Percentiles rank a stretch among this genome's conserved stretches.
These are phyloP conservation scores for Grigorovia transvaalensis DNA, from an alignment of 805 yeast genomes.

Conservation along the genomic window DNA sequence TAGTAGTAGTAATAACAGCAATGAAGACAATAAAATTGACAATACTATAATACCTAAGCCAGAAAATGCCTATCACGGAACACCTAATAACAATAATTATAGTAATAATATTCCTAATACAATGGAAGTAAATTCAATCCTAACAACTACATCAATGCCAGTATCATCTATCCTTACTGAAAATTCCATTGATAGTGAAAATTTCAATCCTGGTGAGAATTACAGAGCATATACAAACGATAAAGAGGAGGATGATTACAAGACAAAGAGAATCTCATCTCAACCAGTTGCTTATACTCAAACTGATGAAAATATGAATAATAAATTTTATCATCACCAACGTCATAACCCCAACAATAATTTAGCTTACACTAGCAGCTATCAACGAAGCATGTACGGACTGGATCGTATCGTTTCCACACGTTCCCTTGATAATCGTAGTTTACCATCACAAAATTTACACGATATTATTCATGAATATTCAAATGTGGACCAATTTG, in stretches of 20 bases:
- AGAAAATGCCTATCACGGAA: neutral
- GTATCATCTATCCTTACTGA: slow-evolving; percentile 5
- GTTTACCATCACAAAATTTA: slow-evolving; percentile 34
- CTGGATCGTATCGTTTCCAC: slow-evolving; percentile 1
- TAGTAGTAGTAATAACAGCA: neutral
- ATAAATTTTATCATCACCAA: slow-evolving; percentile 2
- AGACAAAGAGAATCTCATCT: slow-evolving; percentile 9
- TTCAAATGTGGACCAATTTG: slow-evolving; percentile 28
- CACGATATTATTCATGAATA: slow-evolving; percentile 42
- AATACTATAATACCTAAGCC: neutral
- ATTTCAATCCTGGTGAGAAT: neutral
- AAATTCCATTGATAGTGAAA: slow-evolving; percentile 4
- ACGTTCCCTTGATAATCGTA: slow-evolving; percentile 24
- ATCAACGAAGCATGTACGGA: neutral
- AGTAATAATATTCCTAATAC: neutral
- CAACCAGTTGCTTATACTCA: slow-evolving; percentile 20
- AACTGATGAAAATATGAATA: neutral
- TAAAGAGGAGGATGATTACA: neutral
- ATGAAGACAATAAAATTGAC: neutral
- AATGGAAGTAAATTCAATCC: neutral
- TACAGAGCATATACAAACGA: slow-evolving; percentile 1
- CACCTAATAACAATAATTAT: neutral
- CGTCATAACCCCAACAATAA: neutral
- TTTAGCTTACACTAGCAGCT: neutral
- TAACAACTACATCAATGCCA: slow-evolving; percentile 5